A percentile compares a stretch with the other conserved stretches of the same genome.
Evolutionary conservation across 768 basidiomycete species (phyloP).

Genomic region (Lactifluus echinatus): DNA sequence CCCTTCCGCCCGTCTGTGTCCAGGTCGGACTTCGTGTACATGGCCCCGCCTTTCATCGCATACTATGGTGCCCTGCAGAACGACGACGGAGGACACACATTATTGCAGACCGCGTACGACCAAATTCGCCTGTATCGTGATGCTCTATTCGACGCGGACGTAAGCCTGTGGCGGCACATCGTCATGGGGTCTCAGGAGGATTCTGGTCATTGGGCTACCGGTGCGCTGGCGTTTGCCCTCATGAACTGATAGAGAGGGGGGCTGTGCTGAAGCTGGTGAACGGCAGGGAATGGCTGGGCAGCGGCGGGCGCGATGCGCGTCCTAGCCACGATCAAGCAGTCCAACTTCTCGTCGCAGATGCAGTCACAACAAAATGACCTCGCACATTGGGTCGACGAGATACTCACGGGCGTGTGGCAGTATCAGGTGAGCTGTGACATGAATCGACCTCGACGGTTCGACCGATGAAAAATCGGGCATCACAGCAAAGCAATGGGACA

Average conservation of each 20-base stretch:
- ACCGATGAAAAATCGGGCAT: background rate
- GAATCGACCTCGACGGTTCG: background rate
- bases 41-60: constrained; percentile 59
- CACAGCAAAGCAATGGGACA: constrained; percentile 36
- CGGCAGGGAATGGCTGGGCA: constrained; percentile 60
- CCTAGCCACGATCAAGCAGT: constrained; percentile 41
- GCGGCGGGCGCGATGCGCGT: constrained; percentile 61
- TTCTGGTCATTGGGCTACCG: constrained; percentile 49
- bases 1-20: background rate
- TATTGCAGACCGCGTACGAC: constrained; percentile 44
- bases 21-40: constrained; percentile 53
- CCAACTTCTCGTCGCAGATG: constrained; percentile 33
- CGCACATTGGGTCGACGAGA: constrained; percentile 46
- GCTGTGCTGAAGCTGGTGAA: background rate
- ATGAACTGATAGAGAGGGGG: background rate
- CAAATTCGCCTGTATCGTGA: constrained; percentile 51
- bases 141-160: constrained; percentile 36
- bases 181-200: constrained; percentile 39
- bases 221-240: constrained; percentile 23
- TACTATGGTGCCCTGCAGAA: constrained; percentile 48
- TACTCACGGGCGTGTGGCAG: constrained; percentile 36
- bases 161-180: constrained; percentile 51
- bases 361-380: constrained; percentile 36
- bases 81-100: constrained; percentile 26
- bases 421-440: constrained; percentile 31